Evolutionary conservation across 2,329 filamentous ascomycete genomes (phyloP).

Genomic region (Xylariaceae sp.): DNA sequence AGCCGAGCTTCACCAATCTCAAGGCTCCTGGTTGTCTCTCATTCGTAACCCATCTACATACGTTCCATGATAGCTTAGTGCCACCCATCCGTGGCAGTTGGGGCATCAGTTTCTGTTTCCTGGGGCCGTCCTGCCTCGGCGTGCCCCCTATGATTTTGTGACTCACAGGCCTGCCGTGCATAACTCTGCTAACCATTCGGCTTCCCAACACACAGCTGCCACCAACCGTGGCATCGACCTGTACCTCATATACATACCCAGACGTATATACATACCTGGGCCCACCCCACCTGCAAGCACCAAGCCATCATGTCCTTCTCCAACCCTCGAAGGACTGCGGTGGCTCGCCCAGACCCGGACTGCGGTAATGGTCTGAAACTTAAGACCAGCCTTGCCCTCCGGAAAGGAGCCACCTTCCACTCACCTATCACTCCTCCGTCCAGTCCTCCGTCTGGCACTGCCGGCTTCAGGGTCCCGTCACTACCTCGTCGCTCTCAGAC

Average conservation of each 20-base stretch:
- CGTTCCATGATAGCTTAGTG: too few species aligned
- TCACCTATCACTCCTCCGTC: slow-evolving; percentile 38
- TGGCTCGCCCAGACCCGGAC: slow-evolving; percentile 34
- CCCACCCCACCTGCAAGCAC: slow-evolving; percentile 11
- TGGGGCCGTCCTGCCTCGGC: slow-evolving; percentile 19
- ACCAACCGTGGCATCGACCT: slow-evolving; percentile 4
- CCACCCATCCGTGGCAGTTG: too few species aligned
- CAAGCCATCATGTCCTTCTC: slow-evolving; percentile 37
- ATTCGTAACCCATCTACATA: too few species aligned
- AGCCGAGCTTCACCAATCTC: too few species aligned
- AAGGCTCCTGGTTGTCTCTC: too few species aligned
- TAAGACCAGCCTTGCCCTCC: slow-evolving; percentile 52
- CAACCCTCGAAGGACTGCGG: slow-evolving; percentile 40
- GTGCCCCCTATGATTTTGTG: slow-evolving; percentile 21
- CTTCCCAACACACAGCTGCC: slow-evolving; percentile 18
- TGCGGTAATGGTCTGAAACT: slow-evolving; percentile 34
- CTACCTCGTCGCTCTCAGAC: slow-evolving; percentile 62
- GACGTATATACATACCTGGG: not conserved
- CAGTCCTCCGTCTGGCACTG: slow-evolving; percentile 24
- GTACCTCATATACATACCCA: not conserved
- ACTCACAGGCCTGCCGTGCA: slow-evolving; percentile 23
- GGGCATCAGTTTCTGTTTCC: slow-evolving; percentile 12
- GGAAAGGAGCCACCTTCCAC: slow-evolving; percentile 64
- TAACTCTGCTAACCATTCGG: slow-evolving; percentile 22
- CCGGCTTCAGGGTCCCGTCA: slow-evolving; percentile 43